phyloP scores from a whole-genome alignment of 2,329 filamentous ascomycete genomes.

The Fusarium redolens region DNA sequence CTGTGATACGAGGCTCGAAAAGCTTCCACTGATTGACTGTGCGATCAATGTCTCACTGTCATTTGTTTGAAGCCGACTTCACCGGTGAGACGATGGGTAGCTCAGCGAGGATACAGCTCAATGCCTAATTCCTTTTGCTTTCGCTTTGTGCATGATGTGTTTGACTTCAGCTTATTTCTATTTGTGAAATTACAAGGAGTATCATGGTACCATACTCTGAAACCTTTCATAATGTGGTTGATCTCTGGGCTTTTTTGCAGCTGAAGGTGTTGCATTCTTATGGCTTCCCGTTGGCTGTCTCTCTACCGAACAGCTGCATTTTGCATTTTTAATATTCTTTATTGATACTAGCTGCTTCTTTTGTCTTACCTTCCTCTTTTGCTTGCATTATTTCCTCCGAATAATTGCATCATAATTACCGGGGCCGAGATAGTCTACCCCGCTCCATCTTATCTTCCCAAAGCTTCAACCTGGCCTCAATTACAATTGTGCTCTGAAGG shows the following conservation, averaged over 20 bases:
- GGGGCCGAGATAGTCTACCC: background rate
- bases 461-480: background rate
- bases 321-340: accelerated
- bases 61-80: accelerated
- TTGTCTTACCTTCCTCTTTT: background rate
- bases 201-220: accelerated
- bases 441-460: background rate
- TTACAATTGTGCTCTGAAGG: accelerated
- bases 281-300: too few relatives aligned
- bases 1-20: background rate
- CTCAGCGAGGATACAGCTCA: background rate
- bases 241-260: background rate
- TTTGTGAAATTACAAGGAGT: background rate
- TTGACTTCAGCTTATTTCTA: background rate
- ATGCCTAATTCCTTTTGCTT: accelerated
- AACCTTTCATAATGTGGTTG: background rate
- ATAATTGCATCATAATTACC: slow-evolving; percentile 8
- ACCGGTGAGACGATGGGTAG: background rate
- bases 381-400: background rate
- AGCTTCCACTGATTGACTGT: too few relatives aligned
- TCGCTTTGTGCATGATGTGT: background rate
- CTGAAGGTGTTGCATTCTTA: too few relatives aligned
- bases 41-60: too few relatives aligned
- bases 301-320: accelerated
- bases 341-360: accelerated